Percentiles rank a stretch among this genome's conserved stretches.
These are phyloP conservation scores for Tilletia caries DNA, from an alignment of 1,284 basidiomycete species.

Conservation along the genomic window DNA sequence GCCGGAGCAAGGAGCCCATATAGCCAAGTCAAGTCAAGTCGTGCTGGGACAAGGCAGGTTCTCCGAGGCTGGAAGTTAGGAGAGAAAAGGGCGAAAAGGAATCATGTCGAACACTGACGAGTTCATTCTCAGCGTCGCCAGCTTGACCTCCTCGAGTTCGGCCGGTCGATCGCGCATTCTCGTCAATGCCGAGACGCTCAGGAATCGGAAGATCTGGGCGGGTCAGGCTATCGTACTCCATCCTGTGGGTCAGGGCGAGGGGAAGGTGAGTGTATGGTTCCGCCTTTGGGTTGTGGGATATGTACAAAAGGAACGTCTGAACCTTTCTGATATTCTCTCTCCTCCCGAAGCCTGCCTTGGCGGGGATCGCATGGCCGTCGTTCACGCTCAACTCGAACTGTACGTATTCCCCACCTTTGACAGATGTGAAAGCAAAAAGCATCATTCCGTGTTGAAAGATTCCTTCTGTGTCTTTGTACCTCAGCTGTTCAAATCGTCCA, in stretches of 20 bases:
- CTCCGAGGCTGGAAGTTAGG: no score
- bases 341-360: slow-evolving; percentile 23
- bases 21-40: no score
- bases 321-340: neutral
- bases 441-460: neutral
- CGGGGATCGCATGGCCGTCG: slow-evolving; percentile 45
- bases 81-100: no score
- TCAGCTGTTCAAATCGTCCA: neutral
- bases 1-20: no score
- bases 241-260: no score
- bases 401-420: slow-evolving; percentile 18
- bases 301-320: neutral
- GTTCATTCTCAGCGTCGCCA: no score
- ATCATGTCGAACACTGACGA: no score
- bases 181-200: slow-evolving; percentile 66
- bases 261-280: neutral
- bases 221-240: slow-evolving; percentile 67
- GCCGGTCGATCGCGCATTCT: slow-evolving; percentile 59
- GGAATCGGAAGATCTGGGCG: slow-evolving; percentile 64
- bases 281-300: neutral
- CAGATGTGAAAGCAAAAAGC: neutral
- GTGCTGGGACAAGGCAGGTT: no score
- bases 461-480: neutral
- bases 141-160: neutral
- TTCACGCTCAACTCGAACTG: slow-evolving; percentile 32